phyloP scores from a whole-genome alignment of 2,329 filamentous ascomycete species.

The Aspergillus thermomutatus region DNA sequence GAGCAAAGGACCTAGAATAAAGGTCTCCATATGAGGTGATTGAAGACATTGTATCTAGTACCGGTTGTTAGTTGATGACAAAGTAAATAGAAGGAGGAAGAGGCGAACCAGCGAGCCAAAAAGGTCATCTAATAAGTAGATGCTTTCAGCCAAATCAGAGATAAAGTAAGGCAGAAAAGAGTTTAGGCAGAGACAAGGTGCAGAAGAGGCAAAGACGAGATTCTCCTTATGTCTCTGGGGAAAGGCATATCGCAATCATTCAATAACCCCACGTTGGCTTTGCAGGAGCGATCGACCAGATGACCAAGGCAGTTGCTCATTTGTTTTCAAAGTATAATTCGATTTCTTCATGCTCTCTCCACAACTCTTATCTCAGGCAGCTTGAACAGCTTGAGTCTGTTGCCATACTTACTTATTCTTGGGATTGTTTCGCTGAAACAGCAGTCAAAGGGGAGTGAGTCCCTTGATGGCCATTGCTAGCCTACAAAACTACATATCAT shows the following conservation, averaged over 20 bases:
- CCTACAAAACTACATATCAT: neutral
- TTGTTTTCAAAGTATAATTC: neutral
- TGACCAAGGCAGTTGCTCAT: neutral
- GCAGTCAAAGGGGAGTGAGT: neutral
- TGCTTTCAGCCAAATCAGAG: neutral
- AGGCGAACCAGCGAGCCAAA: neutral
- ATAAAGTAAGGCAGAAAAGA: neutral
- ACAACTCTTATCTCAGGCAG: neutral
- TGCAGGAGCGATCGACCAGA: conserved; percentile 13
- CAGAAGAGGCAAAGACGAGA: neutral
- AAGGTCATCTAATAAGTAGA: neutral
- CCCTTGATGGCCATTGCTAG: neutral
- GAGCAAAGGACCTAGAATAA: neutral
- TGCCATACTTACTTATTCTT: too few species aligned
- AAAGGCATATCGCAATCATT: conserved; percentile 3
- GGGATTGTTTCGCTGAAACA: too few species aligned
- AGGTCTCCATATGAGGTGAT: neutral
- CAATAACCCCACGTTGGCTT: conserved; percentile 8
- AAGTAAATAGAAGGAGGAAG: neutral
- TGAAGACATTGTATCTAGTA: neutral
- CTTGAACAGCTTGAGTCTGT: neutral
- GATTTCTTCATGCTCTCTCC: neutral
- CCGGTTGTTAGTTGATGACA: neutral
- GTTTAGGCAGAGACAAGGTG: neutral
- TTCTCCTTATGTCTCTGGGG: neutral